A percentile compares a stretch with the other conserved stretches of the same genome.
These are phyloP conservation scores for Talaromyces ruber DNA, from an alignment of 495 filamentous ascomycete genomes.

Conservation along the genomic window DNA sequence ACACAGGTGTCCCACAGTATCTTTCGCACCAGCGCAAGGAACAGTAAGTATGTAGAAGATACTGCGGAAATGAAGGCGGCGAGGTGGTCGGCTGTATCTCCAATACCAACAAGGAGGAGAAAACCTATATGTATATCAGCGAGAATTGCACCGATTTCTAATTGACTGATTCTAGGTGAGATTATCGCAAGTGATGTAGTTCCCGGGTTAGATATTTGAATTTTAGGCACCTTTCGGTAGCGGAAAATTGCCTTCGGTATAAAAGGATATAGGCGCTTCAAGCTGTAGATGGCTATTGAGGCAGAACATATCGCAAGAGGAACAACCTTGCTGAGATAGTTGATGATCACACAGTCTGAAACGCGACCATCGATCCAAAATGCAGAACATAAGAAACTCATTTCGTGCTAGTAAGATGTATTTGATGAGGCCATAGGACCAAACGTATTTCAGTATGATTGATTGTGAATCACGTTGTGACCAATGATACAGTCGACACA, in stretches of 20 bases:
- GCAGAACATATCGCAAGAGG: background rate
- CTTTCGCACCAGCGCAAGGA: too few relatives aligned
- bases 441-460: background rate
- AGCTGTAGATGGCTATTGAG: background rate
- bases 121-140: too few relatives aligned
- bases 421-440: background rate
- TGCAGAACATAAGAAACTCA: background rate
- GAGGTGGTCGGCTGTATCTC: too few relatives aligned
- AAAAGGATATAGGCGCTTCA: background rate
- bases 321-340: background rate
- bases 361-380: background rate
- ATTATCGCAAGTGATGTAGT: too few relatives aligned
- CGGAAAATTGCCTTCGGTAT: background rate
- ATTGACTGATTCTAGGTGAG: too few relatives aligned
- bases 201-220: background rate
- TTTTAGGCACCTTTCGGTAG: too few relatives aligned
- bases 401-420: background rate
- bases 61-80: too few relatives aligned
- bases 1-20: too few relatives aligned
- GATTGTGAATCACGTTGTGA: too few relatives aligned
- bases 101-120: too few relatives aligned
- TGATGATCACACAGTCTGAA: background rate
- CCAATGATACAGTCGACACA: background rate
- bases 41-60: too few relatives aligned
- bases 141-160: too few relatives aligned